Base-by-base conservation (phyloP, 257 asterid species). In the Nicotiana obtusifolia region DNA sequence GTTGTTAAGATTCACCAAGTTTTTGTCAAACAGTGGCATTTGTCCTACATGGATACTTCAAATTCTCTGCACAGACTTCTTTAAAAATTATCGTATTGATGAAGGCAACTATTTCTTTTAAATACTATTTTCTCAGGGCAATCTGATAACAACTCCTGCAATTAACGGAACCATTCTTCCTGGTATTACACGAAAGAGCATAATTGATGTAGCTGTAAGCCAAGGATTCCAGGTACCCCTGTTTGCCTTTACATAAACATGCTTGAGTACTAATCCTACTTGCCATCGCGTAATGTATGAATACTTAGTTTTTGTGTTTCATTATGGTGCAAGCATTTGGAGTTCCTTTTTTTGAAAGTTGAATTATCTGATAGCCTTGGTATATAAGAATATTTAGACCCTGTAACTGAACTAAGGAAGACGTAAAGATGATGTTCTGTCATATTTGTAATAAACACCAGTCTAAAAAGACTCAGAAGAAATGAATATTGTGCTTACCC, bases 131-230 rank as follows among this genome's bases (percentile, higher is more conserved):
- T 33, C 62, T 35, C 84, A 86, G 92, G 90, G 88, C 76, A 86
- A 87, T 81, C 83, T 87, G 62, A 83, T 89, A 53, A 76, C 81
- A 60, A 89, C 92, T 62, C 92, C 92, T 73, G 87, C 88, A 47
- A 86, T 86, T 24, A 84, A 84, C 83, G 89, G 92, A 82, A 89
- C 89, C 35, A 89, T 89, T 82, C 89, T 89, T 13, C 89, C 90
- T 1, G 92, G 92, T 69, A 84, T 89, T 75, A 89, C 92, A 3
- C 86, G 90, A 24, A 89, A 89, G 79, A 89, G 90, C 82, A 83
- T 89, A 78, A 84, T 89, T 20, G 90, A 89, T n/a, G 88, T 89
- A 59, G 90, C 92, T 73, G 64, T 62, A 41, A 84, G 53, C 81
- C 92, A 82, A 83, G 90, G 92, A 73, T 89, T 83, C 78, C 82